A percentile compares a stretch with the other conserved stretches of the same genome.
phyloP scores from a whole-genome alignment of 176 grass and related monocot genomes.

The Saccharum spontaneum region DNA sequence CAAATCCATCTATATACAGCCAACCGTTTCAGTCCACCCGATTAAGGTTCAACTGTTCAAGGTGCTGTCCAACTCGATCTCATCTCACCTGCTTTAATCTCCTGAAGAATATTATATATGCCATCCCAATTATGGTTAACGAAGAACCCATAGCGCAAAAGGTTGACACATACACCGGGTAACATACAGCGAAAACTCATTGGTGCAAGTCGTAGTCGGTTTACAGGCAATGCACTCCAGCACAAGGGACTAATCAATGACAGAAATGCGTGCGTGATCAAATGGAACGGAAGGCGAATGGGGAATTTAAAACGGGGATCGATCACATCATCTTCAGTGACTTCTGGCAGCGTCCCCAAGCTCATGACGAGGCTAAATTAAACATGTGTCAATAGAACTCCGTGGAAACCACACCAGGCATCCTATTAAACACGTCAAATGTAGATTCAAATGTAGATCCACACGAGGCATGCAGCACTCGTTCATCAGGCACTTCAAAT shows the following conservation, averaged over 20 bases:
- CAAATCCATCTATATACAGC: background rate
- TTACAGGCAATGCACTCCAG: background rate
- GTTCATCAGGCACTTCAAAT: background rate
- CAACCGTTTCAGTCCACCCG: background rate
- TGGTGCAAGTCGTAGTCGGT: slow-evolving; percentile 30
- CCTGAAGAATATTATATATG: slow-evolving; percentile 20
- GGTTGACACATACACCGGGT: background rate
- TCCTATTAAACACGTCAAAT: background rate
- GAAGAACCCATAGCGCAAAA: background rate
- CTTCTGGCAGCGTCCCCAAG: background rate
- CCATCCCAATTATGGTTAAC: background rate
- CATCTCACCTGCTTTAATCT: background rate
- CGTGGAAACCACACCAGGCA: background rate
- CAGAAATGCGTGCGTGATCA: background rate
- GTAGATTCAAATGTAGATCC: too few relatives aligned
- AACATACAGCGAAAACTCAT: background rate
- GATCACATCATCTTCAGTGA: slow-evolving; percentile 1
- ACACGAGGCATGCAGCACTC: background rate
- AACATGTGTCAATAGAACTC: background rate
- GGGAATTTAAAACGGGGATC: background rate
- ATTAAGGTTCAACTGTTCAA: background rate
- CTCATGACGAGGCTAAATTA: background rate
- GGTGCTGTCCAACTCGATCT: background rate
- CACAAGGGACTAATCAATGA: background rate
- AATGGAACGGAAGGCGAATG: background rate